Evolutionary conservation across 2,329 filamentous ascomycete species (phyloP).

Genomic region (Rhynchosporium graminicola): DNA sequence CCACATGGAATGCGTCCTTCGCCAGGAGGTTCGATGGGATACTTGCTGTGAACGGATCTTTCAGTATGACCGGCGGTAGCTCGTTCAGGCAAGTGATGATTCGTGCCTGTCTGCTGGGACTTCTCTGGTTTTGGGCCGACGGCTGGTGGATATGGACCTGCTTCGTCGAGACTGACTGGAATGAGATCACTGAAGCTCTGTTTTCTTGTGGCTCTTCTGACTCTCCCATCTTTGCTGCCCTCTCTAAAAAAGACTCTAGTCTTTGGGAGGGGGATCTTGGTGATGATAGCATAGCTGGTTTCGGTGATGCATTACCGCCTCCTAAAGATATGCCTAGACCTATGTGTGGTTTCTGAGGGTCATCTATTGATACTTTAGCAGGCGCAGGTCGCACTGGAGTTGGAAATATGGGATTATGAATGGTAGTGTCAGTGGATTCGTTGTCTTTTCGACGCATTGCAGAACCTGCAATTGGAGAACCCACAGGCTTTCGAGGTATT

Average conservation of each 20-base stretch:
- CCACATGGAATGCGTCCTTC: conserved; percentile 5
- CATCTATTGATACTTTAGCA: not conserved
- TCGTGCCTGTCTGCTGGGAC: conserved; percentile 20
- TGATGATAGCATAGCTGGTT: conserved; percentile 2
- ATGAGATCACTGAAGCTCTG: conserved; percentile 45
- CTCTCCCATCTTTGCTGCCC: conserved; percentile 16
- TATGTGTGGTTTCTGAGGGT: not conserved
- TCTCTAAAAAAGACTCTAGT: conserved; percentile 20
- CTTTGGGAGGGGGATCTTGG: conserved; percentile 12
- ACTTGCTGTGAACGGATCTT: conserved; percentile 26
- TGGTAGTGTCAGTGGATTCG: conserved; percentile 44
- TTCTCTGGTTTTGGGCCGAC: conserved; percentile 35
- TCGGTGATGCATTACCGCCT: not conserved
- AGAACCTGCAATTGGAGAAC: conserved; percentile 20
- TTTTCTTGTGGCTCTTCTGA: conserved; percentile 26
- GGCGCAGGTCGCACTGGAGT: conserved; percentile 1
- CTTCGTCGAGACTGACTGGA: conserved; percentile 42
- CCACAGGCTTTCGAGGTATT: conserved; percentile 24
- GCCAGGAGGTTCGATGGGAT: conserved; percentile 22
- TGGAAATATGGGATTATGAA: conserved; percentile 32
- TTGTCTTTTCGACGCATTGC: conserved; percentile 19
- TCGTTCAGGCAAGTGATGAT: conserved; percentile 29
- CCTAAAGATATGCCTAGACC: conserved; percentile 2
- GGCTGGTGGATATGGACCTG: conserved; percentile 36
- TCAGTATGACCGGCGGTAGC: conserved; percentile 31